Base-by-base conservation (phyloP, 768 basidiomycete species). In the Glaciozyma martinii region DNA sequence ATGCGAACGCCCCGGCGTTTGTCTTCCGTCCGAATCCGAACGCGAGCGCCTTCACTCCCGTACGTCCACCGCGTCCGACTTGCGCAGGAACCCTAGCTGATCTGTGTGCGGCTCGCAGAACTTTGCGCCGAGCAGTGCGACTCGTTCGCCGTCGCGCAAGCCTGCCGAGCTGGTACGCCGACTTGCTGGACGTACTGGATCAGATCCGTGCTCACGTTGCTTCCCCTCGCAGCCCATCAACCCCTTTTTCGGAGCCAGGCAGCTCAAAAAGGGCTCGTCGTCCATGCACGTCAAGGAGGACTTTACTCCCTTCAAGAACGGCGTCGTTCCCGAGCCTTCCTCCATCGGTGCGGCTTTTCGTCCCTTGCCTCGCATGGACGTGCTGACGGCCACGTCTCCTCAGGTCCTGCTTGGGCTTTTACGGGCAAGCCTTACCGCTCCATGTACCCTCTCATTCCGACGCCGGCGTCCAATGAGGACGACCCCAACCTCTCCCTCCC, bases 251-350 rank as follows among this genome's bases (percentile, higher is more conserved):
- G 89, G 91, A 37, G 80, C 83, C 37, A 86, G 87, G 43, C 75
- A 80, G 25, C 73, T 76, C 29, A 82, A 90, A 81, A 89, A 87
- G 78, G 82, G 81, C 60, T 74, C 81, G 5, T 81, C 66, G n/a
- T 66, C 83, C 29, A 86, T 93, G 43, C 87, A 90, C 74, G 83
- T 94, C 76, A 90, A 94, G 78, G 90, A 95, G 71, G 94, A 97
- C 75, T 99, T 99, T 75, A 95, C 93, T 76, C 92, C 94, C 21
- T 95, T 94, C 83, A 90, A 89, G 78, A 84, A 86, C 72, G 82
- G 83, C 74, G 89, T 89, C 75, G 85, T 91, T 32, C 82, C 80
- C 12, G 89, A 89, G 60, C 83, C 91, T 25, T 16, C 16, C 27
- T 27, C 56, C 25, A 44, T 57, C 27, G n/a, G 56, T 57, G 5